Conservation (phyloP, 441 rosid species). For the Mallotus repandus region DNA sequence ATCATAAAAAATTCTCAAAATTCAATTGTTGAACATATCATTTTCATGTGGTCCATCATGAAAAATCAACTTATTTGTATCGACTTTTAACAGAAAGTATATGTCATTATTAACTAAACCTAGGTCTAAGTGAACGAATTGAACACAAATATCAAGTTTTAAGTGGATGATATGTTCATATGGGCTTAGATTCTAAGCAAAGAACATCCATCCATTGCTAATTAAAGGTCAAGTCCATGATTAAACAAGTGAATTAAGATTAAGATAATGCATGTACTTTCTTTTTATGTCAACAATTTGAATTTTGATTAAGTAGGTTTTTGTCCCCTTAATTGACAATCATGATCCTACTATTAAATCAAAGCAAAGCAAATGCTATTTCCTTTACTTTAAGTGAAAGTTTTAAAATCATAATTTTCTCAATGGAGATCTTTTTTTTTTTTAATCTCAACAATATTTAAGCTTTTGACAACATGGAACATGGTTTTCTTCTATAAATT, state of each 20-base stretch:
- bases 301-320: not conserved
- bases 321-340: slow-evolving; percentile 6
- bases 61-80: not conserved
- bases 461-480: not conserved
- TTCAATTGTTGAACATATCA: not conserved
- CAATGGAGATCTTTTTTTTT: no score
- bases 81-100: not conserved
- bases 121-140: not conserved
- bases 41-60: not conserved
- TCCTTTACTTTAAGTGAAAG: not conserved
- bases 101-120: not conserved
- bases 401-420: not conserved
- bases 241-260: not conserved
- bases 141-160: not conserved
- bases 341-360: not conserved
- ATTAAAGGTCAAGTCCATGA: not conserved
- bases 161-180: no score
- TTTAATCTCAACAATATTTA: no score
- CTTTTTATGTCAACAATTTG: not conserved
- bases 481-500: not conserved
- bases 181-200: not conserved
- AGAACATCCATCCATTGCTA: not conserved
- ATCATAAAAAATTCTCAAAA: not conserved
- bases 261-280: not conserved
- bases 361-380: not conserved